A percentile compares a stretch with the other conserved stretches of the same genome.
phyloP scores from a whole-genome alignment of 495 filamentous ascomycete species.

The Pyronema omphalodes region DNA sequence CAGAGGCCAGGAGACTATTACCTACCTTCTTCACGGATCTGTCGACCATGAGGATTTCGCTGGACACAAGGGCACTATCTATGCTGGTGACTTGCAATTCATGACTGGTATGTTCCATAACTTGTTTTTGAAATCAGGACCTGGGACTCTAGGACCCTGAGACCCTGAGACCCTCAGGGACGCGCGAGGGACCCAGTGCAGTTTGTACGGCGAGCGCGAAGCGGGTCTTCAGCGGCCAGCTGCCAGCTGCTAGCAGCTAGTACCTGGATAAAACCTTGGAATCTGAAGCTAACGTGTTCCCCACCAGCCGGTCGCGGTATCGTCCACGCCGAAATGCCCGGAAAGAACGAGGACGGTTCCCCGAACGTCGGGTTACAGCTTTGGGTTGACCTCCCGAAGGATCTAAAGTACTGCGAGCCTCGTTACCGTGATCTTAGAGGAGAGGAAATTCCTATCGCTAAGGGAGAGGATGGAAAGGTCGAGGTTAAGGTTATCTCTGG shows the following conservation, averaged over 20 bases:
- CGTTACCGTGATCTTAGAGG: conserved; percentile 72
- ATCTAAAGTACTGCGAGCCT: conserved; percentile 75
- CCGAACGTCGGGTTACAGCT: conserved; percentile 79
- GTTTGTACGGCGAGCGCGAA: too few relatives aligned
- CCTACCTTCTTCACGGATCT: conserved; percentile 64
- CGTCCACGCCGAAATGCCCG: conserved; percentile 93
- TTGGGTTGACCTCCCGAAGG: conserved; percentile 77
- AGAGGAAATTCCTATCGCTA: conserved; percentile 53
- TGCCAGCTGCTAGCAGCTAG: too few relatives aligned
- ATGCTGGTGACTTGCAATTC: conserved; percentile 78
- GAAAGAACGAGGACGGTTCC: conserved; percentile 54
- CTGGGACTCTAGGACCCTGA: too few relatives aligned
- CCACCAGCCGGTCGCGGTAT: conserved; percentile 57
- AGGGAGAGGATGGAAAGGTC: conserved; percentile 52
- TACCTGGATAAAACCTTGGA: neutral
- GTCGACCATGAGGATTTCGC: conserved; percentile 95
- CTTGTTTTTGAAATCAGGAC: too few relatives aligned
- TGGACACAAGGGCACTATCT: conserved; percentile 70
- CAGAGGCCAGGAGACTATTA: conserved; percentile 65
- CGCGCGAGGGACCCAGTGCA: too few relatives aligned
- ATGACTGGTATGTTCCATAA: conserved; percentile 38
- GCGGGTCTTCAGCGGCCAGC: too few relatives aligned
- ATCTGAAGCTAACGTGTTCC: neutral
- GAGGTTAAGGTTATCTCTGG: conserved; percentile 78
- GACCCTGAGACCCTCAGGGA: too few relatives aligned